Evolutionary conservation across 257 asterid species (phyloP), one percentile per base, ranked within the genome.

Genomic region (Rehmannia glutinosa): DNA sequence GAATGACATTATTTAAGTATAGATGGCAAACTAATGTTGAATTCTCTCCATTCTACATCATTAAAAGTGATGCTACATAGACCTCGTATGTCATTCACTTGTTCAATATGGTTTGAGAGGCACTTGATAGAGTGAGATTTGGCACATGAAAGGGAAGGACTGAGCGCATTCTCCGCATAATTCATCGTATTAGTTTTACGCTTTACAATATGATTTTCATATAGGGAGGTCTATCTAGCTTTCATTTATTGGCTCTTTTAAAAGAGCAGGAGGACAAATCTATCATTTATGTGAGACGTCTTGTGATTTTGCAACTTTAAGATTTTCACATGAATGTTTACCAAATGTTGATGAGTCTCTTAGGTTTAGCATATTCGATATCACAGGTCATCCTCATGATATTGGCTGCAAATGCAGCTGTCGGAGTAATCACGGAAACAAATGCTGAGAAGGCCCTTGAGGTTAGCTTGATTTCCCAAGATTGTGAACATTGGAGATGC

Each of bases 341-440:
- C 69, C 21, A 8, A 69, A 38, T 63, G 53, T 53, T 65, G n/a
- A 25, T 13, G 58, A 30, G 71, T 66, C 30, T 43, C 57, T 42
- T 61, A 68, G 70, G 27, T 58, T 73, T 42, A 49, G 28, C 21
- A 32, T 66, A 51, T 68, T 64, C 49, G 28, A 15, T 32, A 55
- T 68, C 62, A 32, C 75, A 93, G 99, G 99, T 93, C 24, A 93
- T 93, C 64, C 87, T 93, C 76, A 85, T 88, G 97, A 93, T 93
- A 82, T 82, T 93, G 86, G 99, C 99, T 70, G 99, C 99, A 72
- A 93, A 93, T 87, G 99, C 99, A 53, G 96, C 97, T 27, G 99
- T 93, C 13, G 99, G 99, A 58, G 99, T 93, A 64, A 93, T 90
- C 70, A 93, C 99, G 35, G 97, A 93, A 87, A 93, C 99, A 28